Evolutionary conservation across 768 basidiomycete genomes (phyloP), one percentile per base, ranked within the genome.

Genomic region (Tulasnella sp.): DNA sequence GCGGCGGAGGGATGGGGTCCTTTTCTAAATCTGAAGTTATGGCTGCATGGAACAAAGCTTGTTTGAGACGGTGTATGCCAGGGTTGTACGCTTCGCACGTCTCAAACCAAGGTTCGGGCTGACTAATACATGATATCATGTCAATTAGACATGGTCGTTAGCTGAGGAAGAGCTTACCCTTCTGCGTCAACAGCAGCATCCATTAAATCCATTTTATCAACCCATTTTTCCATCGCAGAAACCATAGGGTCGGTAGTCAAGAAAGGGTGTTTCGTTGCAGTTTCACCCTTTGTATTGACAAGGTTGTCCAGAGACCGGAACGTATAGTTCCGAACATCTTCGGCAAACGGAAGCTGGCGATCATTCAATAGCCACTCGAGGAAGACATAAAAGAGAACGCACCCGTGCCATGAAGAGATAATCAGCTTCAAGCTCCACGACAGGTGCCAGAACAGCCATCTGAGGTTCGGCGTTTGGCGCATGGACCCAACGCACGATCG

Each of bases 31-130:
- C 86, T 2, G 77, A 71, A 17, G 84, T 81, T 8, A 89, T 75
- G 1, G 90, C 90, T 49, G 78, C 77, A 65, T 96, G 93, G 69
- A 94, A 88, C 63, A 91, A 80, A 11, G 92, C 92, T 72, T 96
- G 91, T 67, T 93, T 94, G 57, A 83, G 77, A 50, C 93, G 82
- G 65, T 99, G 93, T 31, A 96, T 74, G 3, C 86, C 79, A 1
- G 94, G 92, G 63, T 94, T 96, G 68, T 79, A 96, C 1, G 92
- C 88, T 1, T 81, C 70, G 2, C 74, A 71, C 0, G 83, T 76
- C 58, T 84, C 80, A 65, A 84, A 94, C 90, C 90, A 98, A 2
- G 83, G 74, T 2, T 65, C 63, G 8, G 74, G 77, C 37, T 75
- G 72, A 14, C 88, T 90, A 63, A 12, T 23, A 15, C 11, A 37